These are phyloP conservation scores for Sphagnurus paluster DNA, from an alignment of 1,284 basidiomycete species.

Conservation along the genomic window DNA sequence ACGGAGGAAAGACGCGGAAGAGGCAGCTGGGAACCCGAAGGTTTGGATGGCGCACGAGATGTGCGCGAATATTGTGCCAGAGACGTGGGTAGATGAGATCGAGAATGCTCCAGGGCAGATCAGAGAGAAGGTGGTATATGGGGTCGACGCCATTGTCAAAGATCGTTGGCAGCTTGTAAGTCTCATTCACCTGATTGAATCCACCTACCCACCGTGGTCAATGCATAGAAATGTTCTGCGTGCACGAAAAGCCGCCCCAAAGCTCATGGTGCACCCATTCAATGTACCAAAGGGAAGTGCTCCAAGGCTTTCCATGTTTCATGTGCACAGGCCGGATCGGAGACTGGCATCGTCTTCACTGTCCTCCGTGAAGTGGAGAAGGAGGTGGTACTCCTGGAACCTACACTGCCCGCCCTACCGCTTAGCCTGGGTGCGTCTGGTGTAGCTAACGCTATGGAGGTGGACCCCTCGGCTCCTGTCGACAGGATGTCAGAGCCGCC, in stretches of 20 bases:
- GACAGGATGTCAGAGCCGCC: conserved; percentile 11
- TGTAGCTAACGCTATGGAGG: conserved; percentile 24
- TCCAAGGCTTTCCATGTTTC: conserved; percentile 92
- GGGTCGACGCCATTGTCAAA: conserved; percentile 82
- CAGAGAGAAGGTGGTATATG: conserved; percentile 67
- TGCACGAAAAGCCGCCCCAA: conserved; percentile 72
- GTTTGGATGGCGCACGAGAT: conserved; percentile 72
- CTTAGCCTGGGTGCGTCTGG: background rate
- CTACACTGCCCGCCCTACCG: conserved; percentile 16
- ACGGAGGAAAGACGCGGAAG: conserved; percentile 48
- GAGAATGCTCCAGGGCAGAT: conserved; percentile 37
- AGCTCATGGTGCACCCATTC: conserved; percentile 86
- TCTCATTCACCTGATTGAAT: conserved; percentile 2
- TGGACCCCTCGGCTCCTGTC: conserved; percentile 20
- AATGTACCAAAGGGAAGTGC: conserved; percentile 94
- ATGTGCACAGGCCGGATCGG: conserved; percentile 71
- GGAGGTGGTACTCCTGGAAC: conserved; percentile 65
- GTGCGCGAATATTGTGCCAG: conserved; percentile 80
- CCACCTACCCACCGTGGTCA: background rate
- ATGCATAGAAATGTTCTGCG: conserved; percentile 82
- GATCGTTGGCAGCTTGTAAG: conserved; percentile 87
- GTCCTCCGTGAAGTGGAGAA: conserved; percentile 73
- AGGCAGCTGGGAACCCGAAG: conserved; percentile 43
- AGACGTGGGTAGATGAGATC: conserved; percentile 81
- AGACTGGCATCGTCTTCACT: conserved; percentile 56